These are phyloP conservation scores for Pythium sp. DNA, from an alignment of 352 stramenopile species.

Conservation along the genomic window DNA sequence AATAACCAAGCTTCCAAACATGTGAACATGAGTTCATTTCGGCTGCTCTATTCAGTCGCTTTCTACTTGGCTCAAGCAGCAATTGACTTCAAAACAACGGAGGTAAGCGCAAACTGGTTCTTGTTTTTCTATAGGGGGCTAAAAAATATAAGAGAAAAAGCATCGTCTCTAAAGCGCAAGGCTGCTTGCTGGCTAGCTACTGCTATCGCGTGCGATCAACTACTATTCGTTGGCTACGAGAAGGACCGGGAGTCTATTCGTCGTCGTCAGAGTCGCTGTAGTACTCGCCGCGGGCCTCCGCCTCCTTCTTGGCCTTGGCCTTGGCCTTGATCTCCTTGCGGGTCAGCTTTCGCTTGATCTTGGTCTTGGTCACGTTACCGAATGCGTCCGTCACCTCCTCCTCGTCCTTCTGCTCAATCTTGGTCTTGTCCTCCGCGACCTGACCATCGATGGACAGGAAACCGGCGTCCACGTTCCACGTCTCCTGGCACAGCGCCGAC, in stretches of 20 bases:
- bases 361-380: conserved; percentile 83
- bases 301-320: conserved; percentile 85
- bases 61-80: not conserved
- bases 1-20: no score
- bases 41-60: not conserved
- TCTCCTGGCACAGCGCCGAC: conserved; percentile 91
- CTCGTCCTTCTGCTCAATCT: conserved; percentile 90
- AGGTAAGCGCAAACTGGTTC: not conserved
- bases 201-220: not conserved
- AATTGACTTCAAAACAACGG: not conserved
- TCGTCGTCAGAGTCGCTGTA: conserved; percentile 79
- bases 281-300: conserved; percentile 81
- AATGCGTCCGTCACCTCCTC: conserved; percentile 81
- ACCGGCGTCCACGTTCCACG: conserved; percentile 92
- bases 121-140: conserved; percentile 28
- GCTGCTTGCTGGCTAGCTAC: no score
- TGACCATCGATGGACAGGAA: conserved; percentile 85
- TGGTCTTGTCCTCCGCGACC: conserved; percentile 83
- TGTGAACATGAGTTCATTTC: no score
- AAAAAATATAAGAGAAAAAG: conserved; percentile 36
- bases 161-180: not conserved
- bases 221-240: not conserved
- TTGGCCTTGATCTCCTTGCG: conserved; percentile 90
- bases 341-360: conserved; percentile 89
- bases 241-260: conserved; percentile 29